A percentile compares a stretch with the other conserved stretches of the same genome.
phyloP scores from a whole-genome alignment of 2,329 filamentous ascomycete species.

The Ophiostoma australiae region DNA sequence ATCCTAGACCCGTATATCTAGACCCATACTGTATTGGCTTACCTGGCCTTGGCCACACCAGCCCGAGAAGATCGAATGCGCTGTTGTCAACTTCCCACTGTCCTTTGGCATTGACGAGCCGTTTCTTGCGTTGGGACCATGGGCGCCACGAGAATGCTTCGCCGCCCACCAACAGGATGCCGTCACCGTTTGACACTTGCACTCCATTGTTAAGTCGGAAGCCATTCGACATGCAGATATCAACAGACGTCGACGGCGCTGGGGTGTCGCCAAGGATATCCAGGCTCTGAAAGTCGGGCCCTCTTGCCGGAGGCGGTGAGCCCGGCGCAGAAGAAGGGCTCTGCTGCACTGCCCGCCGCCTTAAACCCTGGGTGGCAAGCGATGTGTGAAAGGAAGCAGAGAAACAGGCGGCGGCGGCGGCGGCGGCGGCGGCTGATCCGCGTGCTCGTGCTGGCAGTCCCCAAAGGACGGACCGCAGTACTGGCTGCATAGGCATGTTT shows the following conservation, averaged over 20 bases:
- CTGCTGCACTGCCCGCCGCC: neutral
- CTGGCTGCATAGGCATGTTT: neutral
- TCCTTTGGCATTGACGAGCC: constrained; percentile 67
- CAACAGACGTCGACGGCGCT: constrained; percentile 73
- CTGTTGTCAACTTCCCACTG: constrained; percentile 71
- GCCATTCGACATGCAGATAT: constrained; percentile 74
- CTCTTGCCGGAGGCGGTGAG: neutral
- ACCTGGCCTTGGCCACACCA: constrained; percentile 89
- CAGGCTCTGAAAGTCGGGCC: constrained; percentile 65
- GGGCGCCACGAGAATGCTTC: constrained; percentile 88
- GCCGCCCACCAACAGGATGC: constrained; percentile 69
- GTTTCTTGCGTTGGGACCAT: constrained; percentile 51
- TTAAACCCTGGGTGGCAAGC: neutral
- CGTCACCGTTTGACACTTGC: constrained; percentile 52
- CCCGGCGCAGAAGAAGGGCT: neutral
- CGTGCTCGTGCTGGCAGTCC: neutral
- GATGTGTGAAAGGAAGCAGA: constrained; percentile 1
- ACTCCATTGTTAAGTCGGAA: constrained; percentile 82
- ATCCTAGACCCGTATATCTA: neutral
- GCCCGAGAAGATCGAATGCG: constrained; percentile 68
- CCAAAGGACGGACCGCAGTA: neutral
- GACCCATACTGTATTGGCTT: neutral
- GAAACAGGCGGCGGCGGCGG: neutral
- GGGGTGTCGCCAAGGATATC: constrained; percentile 75
- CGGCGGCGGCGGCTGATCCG: neutral